Evolutionary conservation across 75 land plant species (phyloP), one percentile per base, ranked within the genome.

Genomic region (Azolla pinnata): DNA sequence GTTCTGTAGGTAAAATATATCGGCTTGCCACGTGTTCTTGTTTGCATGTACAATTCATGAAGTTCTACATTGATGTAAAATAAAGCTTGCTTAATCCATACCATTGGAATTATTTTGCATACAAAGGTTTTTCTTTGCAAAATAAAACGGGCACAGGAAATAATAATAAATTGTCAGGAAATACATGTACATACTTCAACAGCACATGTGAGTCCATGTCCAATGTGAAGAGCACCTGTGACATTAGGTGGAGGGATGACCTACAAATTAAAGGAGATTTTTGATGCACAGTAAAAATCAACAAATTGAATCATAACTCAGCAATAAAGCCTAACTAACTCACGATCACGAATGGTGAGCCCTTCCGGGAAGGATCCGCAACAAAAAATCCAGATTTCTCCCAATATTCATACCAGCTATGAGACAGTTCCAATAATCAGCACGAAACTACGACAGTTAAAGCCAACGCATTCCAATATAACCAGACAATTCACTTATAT

Each of bases 231-330:
- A 4, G 92, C 93, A 1, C 97, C 97, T 31, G 97, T 91, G 42
- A 91, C 97, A 65, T 91, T 91, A 20, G 97, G 97, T 34, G 97
- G 97, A 23, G 97, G 97, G 34, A 91, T 63, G 27, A 91, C 93
- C 97, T 90, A 71, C 23, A 64, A 49, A 49, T 17, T 38, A 7
- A 7, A 38, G 14, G 42, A 38, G 42, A 38, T 14, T 31, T 24
- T 28, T 17, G 29, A 28, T 17, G 59, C 7, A 17, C 32, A 9
- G 17, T 57, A 17, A 10, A 7, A 7, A 8, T 24, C 7, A 28
- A 5, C n/a, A 10, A 16, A 18, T 7, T 38, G 7, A 33, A 18
- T 7, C 7, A 19, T 8, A 64, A 64, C 29, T 0, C 27, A 19
- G 1, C 12, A 10, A 34, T 19, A 54, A 49, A 1, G 2, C 33